Evolutionary conservation across 192 early-diverging fungal species (phyloP).

Genomic region (Entophlyctis helioformis): DNA sequence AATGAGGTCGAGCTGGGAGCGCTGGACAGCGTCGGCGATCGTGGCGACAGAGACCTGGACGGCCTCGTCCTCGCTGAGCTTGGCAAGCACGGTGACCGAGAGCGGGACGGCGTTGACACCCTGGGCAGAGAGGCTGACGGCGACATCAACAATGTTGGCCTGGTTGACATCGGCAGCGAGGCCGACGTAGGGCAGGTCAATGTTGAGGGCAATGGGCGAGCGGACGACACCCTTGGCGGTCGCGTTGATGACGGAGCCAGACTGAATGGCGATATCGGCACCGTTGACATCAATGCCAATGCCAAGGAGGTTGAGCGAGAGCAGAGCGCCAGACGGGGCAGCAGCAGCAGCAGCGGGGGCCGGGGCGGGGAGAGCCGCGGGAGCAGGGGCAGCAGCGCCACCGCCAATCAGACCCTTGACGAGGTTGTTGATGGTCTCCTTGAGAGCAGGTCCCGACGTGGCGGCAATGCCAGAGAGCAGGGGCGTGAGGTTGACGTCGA

Average conservation of each 20-base stretch:
- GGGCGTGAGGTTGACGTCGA: constrained; percentile 9
- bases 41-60: constrained; percentile 12
- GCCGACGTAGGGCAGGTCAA: no score
- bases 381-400: not conserved
- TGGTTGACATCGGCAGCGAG: no score
- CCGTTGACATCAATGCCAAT: not conserved
- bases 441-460: no score
- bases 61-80: constrained; percentile 13
- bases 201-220: no score
- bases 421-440: constrained; percentile 2
- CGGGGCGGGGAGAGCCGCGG: not conserved
- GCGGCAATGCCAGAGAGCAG: constrained; percentile 6
- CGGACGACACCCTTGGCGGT: no score
- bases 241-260: no score
- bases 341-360: constrained; percentile 12
- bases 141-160: no score
- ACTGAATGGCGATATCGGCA: no score
- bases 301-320: not conserved
- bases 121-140: no score
- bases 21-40: constrained; percentile 16
- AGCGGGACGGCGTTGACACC: no score
- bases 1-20: constrained; percentile 4
- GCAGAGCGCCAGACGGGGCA: constrained; percentile 32
- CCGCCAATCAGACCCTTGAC: not conserved
- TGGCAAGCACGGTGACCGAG: no score